A percentile compares a stretch with the other conserved stretches of the same genome.
Conservation (phyloP, 371 early-diverging fungal genomes). For the Paraphysoderma sedebokerense region DNA sequence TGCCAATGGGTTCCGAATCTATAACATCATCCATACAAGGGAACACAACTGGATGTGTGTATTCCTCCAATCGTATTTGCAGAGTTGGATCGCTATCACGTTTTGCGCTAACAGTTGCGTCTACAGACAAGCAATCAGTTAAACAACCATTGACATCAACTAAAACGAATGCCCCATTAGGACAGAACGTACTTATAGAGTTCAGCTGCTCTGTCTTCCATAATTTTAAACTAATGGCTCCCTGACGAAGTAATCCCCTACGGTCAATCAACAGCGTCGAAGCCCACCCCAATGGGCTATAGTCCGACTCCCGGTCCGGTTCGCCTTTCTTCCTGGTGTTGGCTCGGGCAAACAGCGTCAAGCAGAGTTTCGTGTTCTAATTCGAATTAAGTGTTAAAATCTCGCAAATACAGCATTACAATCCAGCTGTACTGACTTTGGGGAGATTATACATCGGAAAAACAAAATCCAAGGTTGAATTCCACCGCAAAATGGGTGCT, state of each 20-base stretch:
- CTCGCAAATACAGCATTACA: too few relatives aligned
- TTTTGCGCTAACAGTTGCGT: too few relatives aligned
- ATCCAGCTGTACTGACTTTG: too few relatives aligned
- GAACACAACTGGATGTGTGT: constrained; percentile 3
- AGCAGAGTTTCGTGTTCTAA: background rate
- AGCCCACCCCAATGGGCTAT: constrained; percentile 2
- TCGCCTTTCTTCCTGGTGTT: background rate
- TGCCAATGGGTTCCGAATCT: too few relatives aligned
- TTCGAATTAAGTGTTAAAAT: too few relatives aligned
- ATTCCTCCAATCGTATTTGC: background rate
- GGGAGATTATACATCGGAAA: constrained; percentile 1
- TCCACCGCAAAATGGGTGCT: background rate
- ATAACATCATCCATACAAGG: background rate
- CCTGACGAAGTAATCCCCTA: background rate
- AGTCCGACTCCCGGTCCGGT: background rate
- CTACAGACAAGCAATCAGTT: too few relatives aligned
- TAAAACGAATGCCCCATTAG: too few relatives aligned
- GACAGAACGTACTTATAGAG: background rate
- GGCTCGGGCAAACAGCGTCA: constrained; percentile 1
- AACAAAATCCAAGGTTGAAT: constrained; percentile 1
- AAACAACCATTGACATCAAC: too few relatives aligned
- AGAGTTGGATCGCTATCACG: background rate
- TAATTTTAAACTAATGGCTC: background rate
- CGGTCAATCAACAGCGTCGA: constrained; percentile 2
- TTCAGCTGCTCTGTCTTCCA: constrained; percentile 1